Evolutionary conservation across 2,329 filamentous ascomycete species (phyloP), one percentile per base, ranked within the genome.

Genomic region (Penicillium vulpinum): DNA sequence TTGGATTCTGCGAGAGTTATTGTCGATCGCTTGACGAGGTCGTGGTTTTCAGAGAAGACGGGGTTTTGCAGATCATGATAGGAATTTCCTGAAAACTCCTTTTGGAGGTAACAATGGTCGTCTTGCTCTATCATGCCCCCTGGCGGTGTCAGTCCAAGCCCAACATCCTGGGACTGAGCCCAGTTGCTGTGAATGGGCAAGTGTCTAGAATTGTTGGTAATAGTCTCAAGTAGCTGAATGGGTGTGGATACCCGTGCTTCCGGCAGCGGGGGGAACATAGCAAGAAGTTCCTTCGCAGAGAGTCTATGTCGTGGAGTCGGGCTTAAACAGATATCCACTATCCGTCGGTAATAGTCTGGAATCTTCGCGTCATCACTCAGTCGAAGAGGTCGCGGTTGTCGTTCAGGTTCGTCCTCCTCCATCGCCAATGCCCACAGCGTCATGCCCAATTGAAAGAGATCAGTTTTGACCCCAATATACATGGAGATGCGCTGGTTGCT

Each of bases 391-490:
- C 90, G 84, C 40, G 83, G 83, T 58, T 89, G 87, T 21, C 85
- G 82, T 72, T 97, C 94, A 1, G 94, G 94, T 68, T 97, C 93
- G 67, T 97, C 93, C 54, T 92, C 85, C 63, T 93, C 85, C 69
- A 88, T 89, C 1, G 91, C 93, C 44, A 99, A 78, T 22, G 91
- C 91, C 91, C 93, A 99, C 3, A 99, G 78, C 2, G 96, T 92
- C 94, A 99, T 99, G 5, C 94, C 94, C 5, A 97, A 83, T 75
- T 99, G 94, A 69, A 89, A 99, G 1, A 99, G 80, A 75, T 99
- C 94, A 0, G 93, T 96, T 76, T 99, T 99, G 71, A 97, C 92
- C 13, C 94, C 93, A 70, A 99, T 97, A 70, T 96, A 97, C 88
- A 97, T 96, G 44, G 90, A 89, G 51, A 99, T 92, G 29, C 91